These are phyloP conservation scores for Aspergillus carlsbadensis DNA, from an alignment of 495 filamentous ascomycete species.

Conservation along the genomic window DNA sequence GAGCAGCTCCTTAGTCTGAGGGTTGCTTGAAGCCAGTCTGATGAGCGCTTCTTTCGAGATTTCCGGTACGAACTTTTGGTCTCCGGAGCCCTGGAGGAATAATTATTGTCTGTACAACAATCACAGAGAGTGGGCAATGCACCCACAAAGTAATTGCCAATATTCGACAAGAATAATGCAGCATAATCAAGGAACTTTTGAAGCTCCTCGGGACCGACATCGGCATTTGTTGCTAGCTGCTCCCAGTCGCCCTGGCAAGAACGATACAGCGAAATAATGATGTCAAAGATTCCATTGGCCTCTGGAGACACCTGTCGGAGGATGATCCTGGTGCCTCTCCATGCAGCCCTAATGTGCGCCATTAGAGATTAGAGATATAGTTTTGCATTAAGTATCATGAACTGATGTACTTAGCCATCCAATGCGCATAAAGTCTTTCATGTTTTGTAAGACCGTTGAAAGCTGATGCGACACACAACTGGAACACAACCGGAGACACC, in stretches of 20 bases:
- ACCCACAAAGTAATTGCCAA: constrained; percentile 21
- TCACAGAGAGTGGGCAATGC: not conserved
- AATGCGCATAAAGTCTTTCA: constrained; percentile 32
- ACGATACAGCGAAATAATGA: constrained; percentile 24
- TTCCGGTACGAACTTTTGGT: constrained; percentile 31
- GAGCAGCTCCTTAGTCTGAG: not conserved
- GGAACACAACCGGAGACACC: constrained; percentile 7
- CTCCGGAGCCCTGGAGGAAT: constrained; percentile 18
- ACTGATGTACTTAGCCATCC: constrained; percentile 17
- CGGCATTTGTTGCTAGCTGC: constrained; percentile 8
- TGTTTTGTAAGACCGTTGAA: constrained; percentile 20
- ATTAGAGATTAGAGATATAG: not conserved
- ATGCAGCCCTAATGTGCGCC: constrained; percentile 29
- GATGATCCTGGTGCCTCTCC: constrained; percentile 37
- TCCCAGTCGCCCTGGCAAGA: constrained; percentile 36
- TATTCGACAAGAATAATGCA: constrained; percentile 17
- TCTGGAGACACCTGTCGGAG: constrained; percentile 42
- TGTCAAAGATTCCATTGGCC: constrained; percentile 23
- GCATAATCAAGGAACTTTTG: constrained; percentile 21
- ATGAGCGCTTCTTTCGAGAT: constrained; percentile 14
- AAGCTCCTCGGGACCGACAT: constrained; percentile 6
- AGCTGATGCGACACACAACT: constrained; percentile 6
- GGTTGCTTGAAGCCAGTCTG: constrained; percentile 15
- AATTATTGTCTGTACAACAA: not conserved
- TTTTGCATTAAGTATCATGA: not conserved